Evolutionary conservation across 768 basidiomycete genomes (phyloP), one percentile per base, ranked within the genome.

Genomic region (Trametes punicea): DNA sequence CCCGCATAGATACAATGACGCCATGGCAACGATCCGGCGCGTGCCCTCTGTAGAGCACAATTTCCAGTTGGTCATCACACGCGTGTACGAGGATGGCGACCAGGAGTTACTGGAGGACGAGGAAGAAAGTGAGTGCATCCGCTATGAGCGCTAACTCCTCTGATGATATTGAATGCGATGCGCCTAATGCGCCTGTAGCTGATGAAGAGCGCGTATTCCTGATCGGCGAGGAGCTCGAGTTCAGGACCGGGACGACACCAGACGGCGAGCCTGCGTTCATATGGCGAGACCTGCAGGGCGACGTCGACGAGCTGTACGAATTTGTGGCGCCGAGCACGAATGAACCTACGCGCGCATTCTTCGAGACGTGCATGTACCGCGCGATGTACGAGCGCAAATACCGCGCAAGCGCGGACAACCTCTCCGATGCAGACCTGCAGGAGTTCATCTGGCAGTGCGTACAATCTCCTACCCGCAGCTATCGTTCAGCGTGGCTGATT

Each of bases 361-460:
- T 98, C 67, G 94, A 98, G 73, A 86, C 86, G 23, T 91, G 93
- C 73, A 89, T 98, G 80, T 90, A 96, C 64, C 85, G 91, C 26
- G 96, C 96, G 56, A 93, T 98, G 85, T 98, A 88, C 70, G 97
- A 99, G 68, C 83, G 94, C 72, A 95, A 94, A 75, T 87, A 88
- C 75, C 85, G 78, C 64, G 75, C 63, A 47, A 83, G 81, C 62
- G 89, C 90, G 10, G 86, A 90, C 51, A 81, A 77, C 57, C 80
- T 86, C 16, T 70, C 69, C 27, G 88, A 92, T 63, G 71, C 76
- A 1, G 84, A 89, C 29, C 74, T 98, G 31, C 81, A 87, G 29
- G 82, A 90, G 65, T 91, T 98, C 65, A 82, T 89, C 20, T 89
- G 86, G 81, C 79, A 79, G 90, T 93, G 64, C 71, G 88, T 80